These are phyloP conservation scores for Aspergillus sp. DNA, from an alignment of 2,329 filamentous ascomycete species.

Conservation along the genomic window DNA sequence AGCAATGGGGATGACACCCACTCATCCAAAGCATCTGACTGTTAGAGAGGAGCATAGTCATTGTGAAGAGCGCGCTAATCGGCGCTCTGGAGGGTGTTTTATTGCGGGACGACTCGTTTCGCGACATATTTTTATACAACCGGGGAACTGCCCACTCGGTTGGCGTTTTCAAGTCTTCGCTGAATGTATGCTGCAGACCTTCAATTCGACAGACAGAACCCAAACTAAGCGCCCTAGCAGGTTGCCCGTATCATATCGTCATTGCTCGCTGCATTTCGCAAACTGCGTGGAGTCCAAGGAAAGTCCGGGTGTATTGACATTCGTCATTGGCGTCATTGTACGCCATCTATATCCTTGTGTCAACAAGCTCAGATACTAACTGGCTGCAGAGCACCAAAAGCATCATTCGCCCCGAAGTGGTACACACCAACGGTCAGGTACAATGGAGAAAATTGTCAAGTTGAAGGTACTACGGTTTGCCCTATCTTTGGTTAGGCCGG, in stretches of 20 bases:
- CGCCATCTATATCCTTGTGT: slow-evolving; percentile 19
- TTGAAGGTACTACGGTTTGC: slow-evolving; percentile 15
- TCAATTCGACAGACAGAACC: not conserved
- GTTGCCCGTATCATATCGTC: slow-evolving; percentile 29
- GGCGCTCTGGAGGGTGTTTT: slow-evolving; percentile 34
- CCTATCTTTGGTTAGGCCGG: not conserved
- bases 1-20: slow-evolving; percentile 12
- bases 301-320: slow-evolving; percentile 38
- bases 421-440: slow-evolving; percentile 26
- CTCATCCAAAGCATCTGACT: no score
- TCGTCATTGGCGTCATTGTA: slow-evolving; percentile 32
- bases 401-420: slow-evolving; percentile 15
- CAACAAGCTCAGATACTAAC: slow-evolving; percentile 14
- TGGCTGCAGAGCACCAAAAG: slow-evolving; percentile 17
- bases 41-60: slow-evolving; percentile 24
- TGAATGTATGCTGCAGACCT: slow-evolving; percentile 17
- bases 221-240: slow-evolving; percentile 1
- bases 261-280: slow-evolving; percentile 35
- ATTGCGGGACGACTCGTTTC: slow-evolving; percentile 33
- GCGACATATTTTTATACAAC: slow-evolving; percentile 37
- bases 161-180: slow-evolving; percentile 37
- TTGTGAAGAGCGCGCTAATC: slow-evolving; percentile 31
- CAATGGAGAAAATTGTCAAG: slow-evolving; percentile 53
- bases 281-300: slow-evolving; percentile 36
- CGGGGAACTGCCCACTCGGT: slow-evolving; percentile 33